Conservation (phyloP, 2,329 filamentous ascomycete genomes). For the Sarocladiaceae sp. region DNA sequence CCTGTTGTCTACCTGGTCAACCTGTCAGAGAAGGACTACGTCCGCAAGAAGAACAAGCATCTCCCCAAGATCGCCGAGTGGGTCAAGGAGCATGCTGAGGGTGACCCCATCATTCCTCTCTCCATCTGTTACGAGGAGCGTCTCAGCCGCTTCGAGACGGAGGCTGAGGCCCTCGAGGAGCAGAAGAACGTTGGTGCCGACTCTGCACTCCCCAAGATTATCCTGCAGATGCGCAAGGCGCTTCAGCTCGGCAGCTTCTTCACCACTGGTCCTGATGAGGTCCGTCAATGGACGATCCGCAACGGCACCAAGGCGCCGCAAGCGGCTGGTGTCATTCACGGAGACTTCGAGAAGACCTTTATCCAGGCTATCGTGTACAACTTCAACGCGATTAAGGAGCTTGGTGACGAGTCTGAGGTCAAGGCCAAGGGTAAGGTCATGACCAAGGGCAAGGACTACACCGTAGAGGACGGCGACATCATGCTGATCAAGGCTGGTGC, state of each 20-base stretch:
- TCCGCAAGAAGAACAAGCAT: slow-evolving; percentile 99
- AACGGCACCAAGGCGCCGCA: slow-evolving; percentile 96
- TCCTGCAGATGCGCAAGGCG: slow-evolving; percentile 86
- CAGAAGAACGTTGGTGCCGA: slow-evolving; percentile 82
- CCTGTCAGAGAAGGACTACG: slow-evolving; percentile 92
- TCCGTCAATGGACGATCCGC: slow-evolving; percentile 96
- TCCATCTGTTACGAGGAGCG: slow-evolving; percentile 93
- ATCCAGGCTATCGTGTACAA: slow-evolving; percentile 96
- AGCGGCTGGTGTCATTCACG: slow-evolving; percentile 95
- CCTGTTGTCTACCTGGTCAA: slow-evolving; percentile 97
- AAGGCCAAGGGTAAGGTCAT: slow-evolving; percentile 94
- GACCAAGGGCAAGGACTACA: slow-evolving; percentile 98
- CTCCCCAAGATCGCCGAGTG: slow-evolving; percentile 88
- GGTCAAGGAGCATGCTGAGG: slow-evolving; percentile 84
- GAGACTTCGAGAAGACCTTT: slow-evolving; percentile 99
- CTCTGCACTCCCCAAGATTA: slow-evolving; percentile 85
- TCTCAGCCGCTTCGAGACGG: slow-evolving; percentile 70
- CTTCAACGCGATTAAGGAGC: slow-evolving; percentile 72
- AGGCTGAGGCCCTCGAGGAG: slow-evolving; percentile 74
- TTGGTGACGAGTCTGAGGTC: slow-evolving; percentile 80
- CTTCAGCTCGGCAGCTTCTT: slow-evolving; percentile 94
- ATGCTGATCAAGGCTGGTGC: slow-evolving; percentile 87
- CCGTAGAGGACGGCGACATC: slow-evolving; percentile 75
- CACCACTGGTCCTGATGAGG: slow-evolving; percentile 91
- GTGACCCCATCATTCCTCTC: slow-evolving; percentile 87